Conservation (phyloP, 2,329 filamentous ascomycete genomes). For the Beauveria sp. region DNA sequence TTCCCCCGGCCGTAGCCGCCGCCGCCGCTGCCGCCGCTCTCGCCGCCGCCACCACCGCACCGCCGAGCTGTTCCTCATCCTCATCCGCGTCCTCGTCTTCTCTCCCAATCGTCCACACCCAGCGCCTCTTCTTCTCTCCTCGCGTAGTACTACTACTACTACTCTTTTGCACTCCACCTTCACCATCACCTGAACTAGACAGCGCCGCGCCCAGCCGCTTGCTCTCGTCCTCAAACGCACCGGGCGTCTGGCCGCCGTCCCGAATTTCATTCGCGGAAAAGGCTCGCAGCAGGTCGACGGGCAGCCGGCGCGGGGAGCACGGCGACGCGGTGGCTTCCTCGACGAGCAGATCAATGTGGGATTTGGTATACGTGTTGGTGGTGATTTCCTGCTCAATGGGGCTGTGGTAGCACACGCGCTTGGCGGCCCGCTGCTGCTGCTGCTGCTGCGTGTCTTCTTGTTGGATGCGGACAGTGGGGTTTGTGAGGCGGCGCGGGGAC, state of each 20-base stretch:
- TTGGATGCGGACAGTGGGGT: constrained; percentile 28
- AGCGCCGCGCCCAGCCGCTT: constrained; percentile 43
- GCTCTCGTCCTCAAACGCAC: constrained; percentile 56
- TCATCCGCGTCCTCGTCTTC: constrained; percentile 39
- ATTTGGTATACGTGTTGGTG: constrained; percentile 53
- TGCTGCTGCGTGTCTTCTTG: constrained; percentile 36
- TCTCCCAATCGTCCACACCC: constrained; percentile 59
- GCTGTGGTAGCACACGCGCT: constrained; percentile 54
- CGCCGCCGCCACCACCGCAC: constrained; percentile 29
- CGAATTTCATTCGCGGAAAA: constrained; percentile 47
- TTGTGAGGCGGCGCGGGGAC: constrained; percentile 45
- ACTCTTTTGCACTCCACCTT: constrained; percentile 27
- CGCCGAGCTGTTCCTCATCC: constrained; percentile 32
- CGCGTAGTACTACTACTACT: neutral
- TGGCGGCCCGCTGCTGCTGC: constrained; percentile 46
- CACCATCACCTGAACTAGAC: constrained; percentile 38
- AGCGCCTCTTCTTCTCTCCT: constrained; percentile 51
- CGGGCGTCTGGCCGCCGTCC: constrained; percentile 55
- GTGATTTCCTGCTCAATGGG: constrained; percentile 57
- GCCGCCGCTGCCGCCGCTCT: neutral
- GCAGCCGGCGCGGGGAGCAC: constrained; percentile 28
- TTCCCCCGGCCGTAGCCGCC: neutral
- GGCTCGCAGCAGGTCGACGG: constrained; percentile 41
- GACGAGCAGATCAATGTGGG: constrained; percentile 54
- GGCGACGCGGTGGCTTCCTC: constrained; percentile 41